Conservation (phyloP, 257 asterid genomes). For the Petrea volubilis region DNA sequence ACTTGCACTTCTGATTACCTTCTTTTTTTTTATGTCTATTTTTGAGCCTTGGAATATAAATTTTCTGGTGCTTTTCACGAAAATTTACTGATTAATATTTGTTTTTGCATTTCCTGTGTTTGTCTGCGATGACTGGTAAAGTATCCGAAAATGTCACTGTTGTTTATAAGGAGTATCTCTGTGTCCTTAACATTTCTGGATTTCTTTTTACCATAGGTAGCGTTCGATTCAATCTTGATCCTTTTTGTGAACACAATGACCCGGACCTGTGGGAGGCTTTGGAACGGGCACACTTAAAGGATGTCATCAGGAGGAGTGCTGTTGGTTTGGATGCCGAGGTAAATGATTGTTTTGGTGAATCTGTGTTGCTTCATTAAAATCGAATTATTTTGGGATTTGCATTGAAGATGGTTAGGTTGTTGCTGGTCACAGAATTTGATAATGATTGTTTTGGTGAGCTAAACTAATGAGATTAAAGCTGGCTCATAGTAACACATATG, state of each 20-base stretch:
- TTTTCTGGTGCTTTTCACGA: no score
- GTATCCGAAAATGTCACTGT: no score
- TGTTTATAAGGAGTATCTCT: no score
- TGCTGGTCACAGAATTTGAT: not conserved
- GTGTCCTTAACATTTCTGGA: not conserved
- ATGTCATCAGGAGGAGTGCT: slow-evolving; percentile 64
- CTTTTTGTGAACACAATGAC: slow-evolving; percentile 79
- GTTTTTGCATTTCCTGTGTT: no score
- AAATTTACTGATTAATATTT: no score
- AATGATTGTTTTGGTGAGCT: not conserved
- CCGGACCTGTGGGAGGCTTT: slow-evolving; percentile 88
- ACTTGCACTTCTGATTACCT: no score
- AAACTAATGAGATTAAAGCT: no score
- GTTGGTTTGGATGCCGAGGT: slow-evolving; percentile 91
- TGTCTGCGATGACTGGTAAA: no score
- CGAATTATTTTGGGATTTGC: not conserved
- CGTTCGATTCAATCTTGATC: slow-evolving; percentile 87
- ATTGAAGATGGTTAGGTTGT: not conserved
- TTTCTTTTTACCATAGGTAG: slow-evolving; percentile 44
- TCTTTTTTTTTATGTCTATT: no score
- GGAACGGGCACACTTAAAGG: slow-evolving; percentile 83
- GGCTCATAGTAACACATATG: no score
- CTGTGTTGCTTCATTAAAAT: not conserved
- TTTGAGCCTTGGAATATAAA: no score
- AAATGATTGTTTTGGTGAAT: slow-evolving; percentile 6